These are phyloP conservation scores for Trichoderma gracile DNA, from an alignment of 2,329 filamentous ascomycete species.

Conservation along the genomic window DNA sequence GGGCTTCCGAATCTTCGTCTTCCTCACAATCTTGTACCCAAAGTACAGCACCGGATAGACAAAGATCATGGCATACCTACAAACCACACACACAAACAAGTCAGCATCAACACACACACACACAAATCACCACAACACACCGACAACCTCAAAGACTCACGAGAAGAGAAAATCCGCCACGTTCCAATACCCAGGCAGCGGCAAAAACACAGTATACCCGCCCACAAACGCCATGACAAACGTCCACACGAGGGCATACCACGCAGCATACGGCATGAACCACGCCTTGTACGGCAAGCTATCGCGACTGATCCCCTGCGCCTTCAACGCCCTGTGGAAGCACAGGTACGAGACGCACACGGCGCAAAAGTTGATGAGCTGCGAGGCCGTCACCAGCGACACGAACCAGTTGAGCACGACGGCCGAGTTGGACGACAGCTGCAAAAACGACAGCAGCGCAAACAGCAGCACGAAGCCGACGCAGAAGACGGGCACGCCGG, in stretches of 20 bases:
- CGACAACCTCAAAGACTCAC: too few species aligned
- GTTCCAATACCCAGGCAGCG: constrained; percentile 60
- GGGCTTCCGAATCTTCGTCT: constrained; percentile 57
- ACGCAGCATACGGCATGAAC: constrained; percentile 72
- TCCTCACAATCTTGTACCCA: constrained; percentile 70
- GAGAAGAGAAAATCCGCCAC: constrained; percentile 72
- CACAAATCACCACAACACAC: neutral
- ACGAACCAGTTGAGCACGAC: constrained; percentile 74
- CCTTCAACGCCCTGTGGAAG: constrained; percentile 68
- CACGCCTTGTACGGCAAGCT: constrained; percentile 69
- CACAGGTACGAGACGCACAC: constrained; percentile 71
- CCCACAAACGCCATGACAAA: constrained; percentile 73
- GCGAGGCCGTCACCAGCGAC: constrained; percentile 68
- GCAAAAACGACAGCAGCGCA: constrained; percentile 70
- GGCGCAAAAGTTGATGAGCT: constrained; percentile 71
- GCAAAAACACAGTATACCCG: constrained; percentile 75
- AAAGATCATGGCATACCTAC: constrained; percentile 68
- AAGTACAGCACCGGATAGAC: constrained; percentile 69
- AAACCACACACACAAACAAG: too few species aligned
- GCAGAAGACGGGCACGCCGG: constrained; percentile 73
- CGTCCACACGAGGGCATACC: constrained; percentile 62
- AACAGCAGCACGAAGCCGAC: constrained; percentile 66
- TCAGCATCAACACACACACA: neutral
- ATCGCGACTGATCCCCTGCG: constrained; percentile 67
- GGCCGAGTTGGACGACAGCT: constrained; percentile 65